Base-by-base conservation (phyloP, 2,329 filamentous ascomycete genomes). In the Neonectria punicea region DNA sequence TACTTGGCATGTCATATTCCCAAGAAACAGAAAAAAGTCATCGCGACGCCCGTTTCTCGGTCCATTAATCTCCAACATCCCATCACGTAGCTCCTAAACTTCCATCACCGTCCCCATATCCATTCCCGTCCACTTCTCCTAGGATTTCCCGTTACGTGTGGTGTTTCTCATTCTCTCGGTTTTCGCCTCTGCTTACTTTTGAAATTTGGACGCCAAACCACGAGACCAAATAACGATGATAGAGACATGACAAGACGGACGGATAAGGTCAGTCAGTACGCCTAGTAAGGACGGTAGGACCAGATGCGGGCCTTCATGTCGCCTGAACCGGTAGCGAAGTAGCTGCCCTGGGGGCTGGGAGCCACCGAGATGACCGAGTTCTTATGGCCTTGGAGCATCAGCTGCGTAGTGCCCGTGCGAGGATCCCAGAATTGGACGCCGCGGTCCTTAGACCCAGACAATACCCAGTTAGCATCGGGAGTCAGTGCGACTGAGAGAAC, bases 401-500 rank as follows among this genome's bases (percentile, higher is more conserved):
- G 91, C 82, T 98, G 95, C 1, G 95, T 97, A 71, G 93, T 91
- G 39, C 95, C 96, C 20, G 94, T 98, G 74, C 91, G 88, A 20
- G 96, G 95, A 77, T 99, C 95, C 96, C 96, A 99, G 85, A 99
- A 98, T 78, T 98, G 96, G 22, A 99, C 96, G 53, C 96, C 95
- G 56, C 96, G 89, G 77, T 99, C 96, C 84, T 99, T 99, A 67
- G 94, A 97, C 49, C 96, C 96, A 68, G 93, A 97, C 81, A 99
- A 91, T 62, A 99, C 95, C 96, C 96, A 99, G 74, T 91, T 89
- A 68, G 93, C 92, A 78, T 98, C 94, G 16, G 96, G 96, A 0
- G 96, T 98, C 67, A 98, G 88, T 18, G 96, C 97, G 61, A 99
- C 96, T 64, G 92, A 96, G 49, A 99, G 89, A 65, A 99, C 96